These are phyloP conservation scores for Neocucurbitaria cava DNA, from an alignment of 2,329 filamentous ascomycete species.

Conservation along the genomic window DNA sequence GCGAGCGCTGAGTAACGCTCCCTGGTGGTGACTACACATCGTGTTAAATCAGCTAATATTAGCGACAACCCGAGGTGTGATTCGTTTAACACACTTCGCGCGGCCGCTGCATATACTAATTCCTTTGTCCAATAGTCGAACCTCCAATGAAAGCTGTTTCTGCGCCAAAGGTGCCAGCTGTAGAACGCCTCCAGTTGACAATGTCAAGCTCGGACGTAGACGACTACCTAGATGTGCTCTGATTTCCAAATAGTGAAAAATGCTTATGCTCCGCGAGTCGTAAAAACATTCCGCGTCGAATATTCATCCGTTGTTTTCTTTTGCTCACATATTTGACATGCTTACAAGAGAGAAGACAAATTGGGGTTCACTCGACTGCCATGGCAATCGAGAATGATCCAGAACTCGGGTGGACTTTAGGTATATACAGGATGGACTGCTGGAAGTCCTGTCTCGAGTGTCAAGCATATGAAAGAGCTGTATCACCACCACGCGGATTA, in stretches of 20 bases:
- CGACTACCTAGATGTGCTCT: slow-evolving; percentile 11
- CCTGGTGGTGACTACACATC: slow-evolving; percentile 25
- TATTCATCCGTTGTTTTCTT: slow-evolving; percentile 13
- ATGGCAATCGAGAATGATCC: slow-evolving; percentile 15
- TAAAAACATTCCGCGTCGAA: slow-evolving; percentile 19
- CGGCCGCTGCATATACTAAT: slow-evolving; percentile 18
- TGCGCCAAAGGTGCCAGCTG: slow-evolving; percentile 19
- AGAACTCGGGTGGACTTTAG: slow-evolving; percentile 8
- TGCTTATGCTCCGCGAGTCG: slow-evolving; percentile 14
- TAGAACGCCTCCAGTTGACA: slow-evolving; percentile 7
- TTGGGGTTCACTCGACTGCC: slow-evolving; percentile 5
- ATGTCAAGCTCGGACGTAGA: slow-evolving; percentile 9
- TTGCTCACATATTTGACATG: slow-evolving; percentile 33
- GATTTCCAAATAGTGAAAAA: slow-evolving; percentile 12
- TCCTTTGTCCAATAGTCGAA: slow-evolving; percentile 8
- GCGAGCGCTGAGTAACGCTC: slow-evolving; percentile 43
- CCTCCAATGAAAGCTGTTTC: slow-evolving; percentile 14
- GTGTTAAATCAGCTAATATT: slow-evolving; percentile 44
- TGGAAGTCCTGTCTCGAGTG: not conserved
- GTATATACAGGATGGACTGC: slow-evolving; percentile 18
- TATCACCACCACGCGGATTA: not conserved
- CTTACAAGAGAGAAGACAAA: slow-evolving; percentile 37
- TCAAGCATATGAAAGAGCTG: not conserved
- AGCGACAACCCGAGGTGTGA: slow-evolving; percentile 26
- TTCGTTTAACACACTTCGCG: slow-evolving; percentile 24